Base-by-base conservation (phyloP, 495 filamentous ascomycete species). In the Aspergillus wentii region DNA sequence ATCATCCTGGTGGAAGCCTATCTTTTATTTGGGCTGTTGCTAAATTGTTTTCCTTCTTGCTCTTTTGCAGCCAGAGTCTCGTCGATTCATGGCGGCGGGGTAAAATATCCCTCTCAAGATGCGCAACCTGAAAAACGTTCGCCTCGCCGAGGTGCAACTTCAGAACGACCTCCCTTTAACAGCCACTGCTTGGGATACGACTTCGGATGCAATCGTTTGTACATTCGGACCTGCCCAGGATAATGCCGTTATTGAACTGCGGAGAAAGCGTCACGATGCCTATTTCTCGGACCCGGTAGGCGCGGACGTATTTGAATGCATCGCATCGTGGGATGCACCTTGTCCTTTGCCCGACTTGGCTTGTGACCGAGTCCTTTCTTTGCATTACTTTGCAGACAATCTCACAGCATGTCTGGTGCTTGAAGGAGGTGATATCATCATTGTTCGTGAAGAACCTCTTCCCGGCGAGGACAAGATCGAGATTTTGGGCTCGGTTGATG, bases 401-500 rank as follows among this genome's bases (percentile, higher is more conserved):
- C 52, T 75, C 35, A 85, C 80, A 26, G 78, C 80, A 50, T 89
- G 83, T 57, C 65, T 98, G 28, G 78, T 96, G 40, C 62, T 97
- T n/a, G 85, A 85, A 43, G 86, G 85, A 25, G 92, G 92, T 32
- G 88, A 98, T 62, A 89, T 98, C 48, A 66, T 95, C 33, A 67
- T 87, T 44, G 83, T 97, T 26, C 74, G 79, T 35, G 88, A 94
- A 54, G 77, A 86, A 34, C 80, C 85, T 27, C 57, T 78, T n/a
- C 64, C 66, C 15, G 75, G 69, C 34, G 75, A 83, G 57, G 81
- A 83, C 23, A 82, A 86, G 49, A 86, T 96, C 44, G 92, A 95
- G 58, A 97, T 96, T 43, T 72, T 95, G 48, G 92, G 94, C 44
- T 94, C 88, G 20, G 81, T 97, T 17, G 86, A 94, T 61, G 86